Base-by-base conservation (phyloP, 1,139 yeast genomes). In the Blastobotrys capitulatus region DNA sequence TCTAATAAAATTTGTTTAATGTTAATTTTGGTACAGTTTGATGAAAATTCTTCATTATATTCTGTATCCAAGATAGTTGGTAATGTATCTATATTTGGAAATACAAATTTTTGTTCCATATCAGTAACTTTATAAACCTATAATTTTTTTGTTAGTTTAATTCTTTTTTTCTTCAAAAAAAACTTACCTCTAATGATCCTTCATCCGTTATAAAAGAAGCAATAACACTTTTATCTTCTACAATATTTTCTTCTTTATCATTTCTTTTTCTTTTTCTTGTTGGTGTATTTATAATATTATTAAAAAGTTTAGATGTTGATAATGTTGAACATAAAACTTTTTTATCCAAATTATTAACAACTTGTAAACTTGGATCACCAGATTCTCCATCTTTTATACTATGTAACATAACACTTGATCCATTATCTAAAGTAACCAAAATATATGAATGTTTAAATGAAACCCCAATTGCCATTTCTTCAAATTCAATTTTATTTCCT, bases 381-480 rank as follows among this genome's bases (percentile, higher is more conserved):
- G 38, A 19, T 9, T 41, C 42, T n/a, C 46, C 37, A 7, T 47
- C 41, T n/a, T 38, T 22, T 4, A 47, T 37, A 6, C 47, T 44
- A 13, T 38, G 44, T 18, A 52, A 35, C 12, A 60, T 27, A 12
- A 44, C 46, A 10, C 51, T 49, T 15, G 44, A 40, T 9, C 61
- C 64, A 32, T 54, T 52, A 19, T 54, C 54, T 12, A 61, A 51
- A n/a, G 54, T 38, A 7, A 62, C 48, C 18, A 62, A 43, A 6
- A 60, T 52, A 49, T 59, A 56, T 6, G 62, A 59, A 38, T 60
- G 64, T 12, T 55, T 72, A 48, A 80, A 69, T 9, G 75, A 72
- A 52, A 83, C 79, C 50, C 76, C 72, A 49, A 80, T 74, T 34
- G 81, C 74, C 53, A 74, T 79, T 44, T 75, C 76, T 29, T 75